A percentile compares a stretch with the other conserved stretches of the same genome.
phyloP scores from a whole-genome alignment of 495 filamentous ascomycete genomes.

The Hyaloscypha finlandica region DNA sequence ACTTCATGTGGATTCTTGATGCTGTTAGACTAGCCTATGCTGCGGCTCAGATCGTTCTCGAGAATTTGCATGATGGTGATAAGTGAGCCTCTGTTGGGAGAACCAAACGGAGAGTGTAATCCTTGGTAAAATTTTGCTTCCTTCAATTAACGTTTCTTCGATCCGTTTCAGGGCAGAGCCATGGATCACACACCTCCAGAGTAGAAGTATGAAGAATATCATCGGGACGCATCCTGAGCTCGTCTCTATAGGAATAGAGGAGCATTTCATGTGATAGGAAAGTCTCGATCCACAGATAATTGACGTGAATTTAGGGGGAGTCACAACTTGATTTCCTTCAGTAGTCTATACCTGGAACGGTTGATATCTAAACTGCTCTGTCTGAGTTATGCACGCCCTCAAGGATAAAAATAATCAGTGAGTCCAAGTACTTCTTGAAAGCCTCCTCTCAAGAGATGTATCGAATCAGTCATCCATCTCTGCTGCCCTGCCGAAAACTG shows the following conservation, averaged over 20 bases:
- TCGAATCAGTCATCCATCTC: too few species aligned
- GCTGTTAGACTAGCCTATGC: background rate
- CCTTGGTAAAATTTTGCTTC: too few species aligned
- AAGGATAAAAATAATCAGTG: background rate
- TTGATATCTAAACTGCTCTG: conserved; percentile 36
- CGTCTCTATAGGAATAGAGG: background rate
- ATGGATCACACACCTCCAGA: too few species aligned
- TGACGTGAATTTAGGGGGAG: conserved; percentile 38
- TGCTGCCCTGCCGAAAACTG: too few species aligned
- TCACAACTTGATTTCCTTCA: conserved; percentile 40
- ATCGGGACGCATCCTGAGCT: background rate
- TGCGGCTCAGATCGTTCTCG: too few species aligned
- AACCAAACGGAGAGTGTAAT: too few species aligned
- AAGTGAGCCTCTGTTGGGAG: too few species aligned
- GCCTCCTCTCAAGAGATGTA: too few species aligned
- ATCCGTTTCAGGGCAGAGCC: too few species aligned
- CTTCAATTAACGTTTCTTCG: too few species aligned
- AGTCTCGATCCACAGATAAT: background rate
- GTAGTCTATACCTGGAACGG: conserved; percentile 43
- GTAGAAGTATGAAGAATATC: background rate
- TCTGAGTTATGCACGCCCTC: background rate
- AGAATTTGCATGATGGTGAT: too few species aligned
- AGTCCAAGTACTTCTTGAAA: too few species aligned
- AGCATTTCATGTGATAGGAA: background rate
- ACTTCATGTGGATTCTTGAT: background rate